Evolutionary conservation across 306 rosid species (phyloP), one percentile per base, ranked within the genome.

Genomic region (Astragalus membranaceus): DNA sequence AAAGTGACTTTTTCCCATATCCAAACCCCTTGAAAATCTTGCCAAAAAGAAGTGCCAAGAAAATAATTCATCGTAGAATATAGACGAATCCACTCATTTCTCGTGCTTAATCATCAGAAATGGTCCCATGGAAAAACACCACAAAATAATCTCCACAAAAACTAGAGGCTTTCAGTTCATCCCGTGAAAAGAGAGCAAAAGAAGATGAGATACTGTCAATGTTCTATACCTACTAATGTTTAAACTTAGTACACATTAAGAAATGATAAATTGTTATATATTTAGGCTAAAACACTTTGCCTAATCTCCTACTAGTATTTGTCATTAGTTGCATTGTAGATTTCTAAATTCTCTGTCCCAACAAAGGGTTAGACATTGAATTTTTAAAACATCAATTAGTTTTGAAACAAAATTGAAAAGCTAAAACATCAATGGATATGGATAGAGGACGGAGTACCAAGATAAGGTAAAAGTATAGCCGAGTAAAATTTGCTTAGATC

Each of bases 401-500:
- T 26, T 26, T 26, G 30, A 26, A 3, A 2, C 30, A 26, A 26
- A 26, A 26, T 26, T 26, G 30, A 26, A 26, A 26, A 26, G 30
- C 30, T 26, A 26, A 26, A 26, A 26, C 30, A 26, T 26, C 30
- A 26, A 26, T 26, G 2, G 30, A 26, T 2, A 26, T 26, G 30
- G 30, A 26, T 1, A 26, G 3, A 3, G 2, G 30, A 26, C 2
- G 30, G 2, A 26, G 2, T 7, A 8, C 39, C 30, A 20, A 12
- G 43, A 39, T 33, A 15, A 29, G 74, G 62, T 17, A 42, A 49
- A 63, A n/a, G 33, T 14, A 43, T 30, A 72, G 50, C 17, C 7
- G 47, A 47, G 72, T 54, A 20, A 79, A 56, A 6, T 26, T 62
- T 46, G 63, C 57, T 47, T 46, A 8, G 74, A 70, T 63, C 29